Base-by-base conservation (phyloP, 2,329 filamentous ascomycete genomes). In the Sclerotinia minor region DNA sequence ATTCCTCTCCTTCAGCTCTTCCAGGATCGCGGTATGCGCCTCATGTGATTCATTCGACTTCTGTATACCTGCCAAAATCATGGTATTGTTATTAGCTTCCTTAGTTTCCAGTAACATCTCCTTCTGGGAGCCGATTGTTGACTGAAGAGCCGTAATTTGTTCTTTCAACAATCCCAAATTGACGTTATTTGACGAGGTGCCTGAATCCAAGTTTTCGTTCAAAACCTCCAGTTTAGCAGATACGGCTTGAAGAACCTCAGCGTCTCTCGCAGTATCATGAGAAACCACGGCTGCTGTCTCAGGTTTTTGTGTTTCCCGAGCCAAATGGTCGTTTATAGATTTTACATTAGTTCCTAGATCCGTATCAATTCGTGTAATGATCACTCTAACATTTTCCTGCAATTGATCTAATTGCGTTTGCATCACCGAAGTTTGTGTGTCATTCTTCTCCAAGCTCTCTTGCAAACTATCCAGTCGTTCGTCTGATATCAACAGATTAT, bases 361-460 rank as follows among this genome's bases (percentile, higher is more conserved):
- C n/a, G 71, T 24, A 8, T 72, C 72, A 32, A 76, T 68, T 26
- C 72, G 67, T 44, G 72, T 69, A 9, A 75, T 69, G 26, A 77
- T 71, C 3, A 67, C 54, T 21, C 70, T 73, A 41, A 76, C 69
- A 68, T 77, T 75, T 13, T 67, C 66, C 67, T 75, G 73, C 54
- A 77, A 67, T 69, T 76, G 74, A 55, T 77, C 75, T 45, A 77
- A 64, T 63, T 76, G 74, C 50, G 72, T 73, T 68, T 75, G 74
- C 64, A 77, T 69, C 19, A 74, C 72, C 3, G 73, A 67, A 13
- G 68, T 71, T 21, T 68, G 71, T 1, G 73, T 75, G 67, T 63
- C 70, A 49, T 72, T 72, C 65, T 73, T 69, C 21, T 76, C 71
- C 8, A 70, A 71, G 41, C 66, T 70, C 9, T 70, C 59, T 49